These are phyloP conservation scores for Paulownia fortunei DNA, from an alignment of 257 asterid species.

Conservation along the genomic window DNA sequence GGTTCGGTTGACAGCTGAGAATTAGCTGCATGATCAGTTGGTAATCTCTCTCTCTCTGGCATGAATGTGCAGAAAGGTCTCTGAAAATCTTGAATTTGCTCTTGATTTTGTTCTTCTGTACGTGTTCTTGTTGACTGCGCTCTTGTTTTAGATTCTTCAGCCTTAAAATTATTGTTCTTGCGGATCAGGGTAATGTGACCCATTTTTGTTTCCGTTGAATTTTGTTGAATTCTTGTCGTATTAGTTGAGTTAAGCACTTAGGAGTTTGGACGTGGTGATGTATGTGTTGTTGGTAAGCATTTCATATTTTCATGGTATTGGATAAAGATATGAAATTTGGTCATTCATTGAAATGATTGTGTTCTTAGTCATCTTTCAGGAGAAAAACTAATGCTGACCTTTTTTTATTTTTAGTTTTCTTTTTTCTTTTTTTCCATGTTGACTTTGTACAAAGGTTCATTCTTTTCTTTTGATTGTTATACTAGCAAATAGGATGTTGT, in stretches of 20 bases:
- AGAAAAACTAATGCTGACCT: not conserved
- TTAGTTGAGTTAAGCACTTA: slow-evolving; percentile 2
- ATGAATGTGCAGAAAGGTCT: not conserved
- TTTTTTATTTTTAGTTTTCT: not conserved
- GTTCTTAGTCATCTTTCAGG: slow-evolving; percentile 19
- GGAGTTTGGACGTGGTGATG: slow-evolving; percentile 5
- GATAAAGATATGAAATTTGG: not conserved
- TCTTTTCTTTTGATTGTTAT: not conserved
- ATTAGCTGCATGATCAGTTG: slow-evolving; percentile 33
- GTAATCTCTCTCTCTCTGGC: slow-evolving; percentile 30
- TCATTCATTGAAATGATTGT: slow-evolving; percentile 7
- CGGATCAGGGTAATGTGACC: slow-evolving; percentile 30
- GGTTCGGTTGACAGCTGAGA: slow-evolving; percentile 42
- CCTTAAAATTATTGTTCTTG: not conserved
- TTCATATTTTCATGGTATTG: slow-evolving; percentile 8
- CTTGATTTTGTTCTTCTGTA: slow-evolving; percentile 13
- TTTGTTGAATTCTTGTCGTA: slow-evolving; percentile 11
- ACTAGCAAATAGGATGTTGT: slow-evolving; percentile 6
- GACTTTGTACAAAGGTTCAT: slow-evolving; percentile 33
- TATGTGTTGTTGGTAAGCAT: not conserved
- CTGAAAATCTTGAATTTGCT: slow-evolving; percentile 5
- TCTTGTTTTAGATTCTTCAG: slow-evolving; percentile 11
- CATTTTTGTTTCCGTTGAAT: slow-evolving; percentile 23
- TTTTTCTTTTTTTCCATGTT: slow-evolving; percentile 6
- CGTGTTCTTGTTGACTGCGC: slow-evolving; percentile 8